Evolutionary conservation across 2,329 filamentous ascomycete species (phyloP), one percentile per base, ranked within the genome.

Genomic region (Xylariaceae sp.): DNA sequence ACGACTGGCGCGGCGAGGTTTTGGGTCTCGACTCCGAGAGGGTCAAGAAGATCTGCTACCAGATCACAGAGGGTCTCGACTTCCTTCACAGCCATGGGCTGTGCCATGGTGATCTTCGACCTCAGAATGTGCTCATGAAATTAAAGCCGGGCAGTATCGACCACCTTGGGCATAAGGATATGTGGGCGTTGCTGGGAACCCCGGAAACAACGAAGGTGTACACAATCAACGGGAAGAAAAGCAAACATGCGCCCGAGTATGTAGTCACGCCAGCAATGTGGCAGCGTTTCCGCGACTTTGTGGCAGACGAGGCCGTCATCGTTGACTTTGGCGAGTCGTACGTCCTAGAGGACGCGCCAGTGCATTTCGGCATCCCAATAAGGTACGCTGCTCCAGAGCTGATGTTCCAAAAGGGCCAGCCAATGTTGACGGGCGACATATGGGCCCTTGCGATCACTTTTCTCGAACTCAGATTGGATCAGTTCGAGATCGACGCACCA

Each of bases 281-380:
- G 59, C 8, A 51, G n/a, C 11, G 48, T 1, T 51, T 62, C 3
- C 18, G 11, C 2, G 13, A 54, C 2, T 52, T 55, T 6, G 17
- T 65, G 3, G 44, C 49, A 7, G 62, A 64, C 42, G 58, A 64
- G 1, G 42, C 63, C 11, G 60, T 56, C 1, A 57, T 66, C 4
- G 57, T 66, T 0, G 65, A 67, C 13, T 67, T 66, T 18, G 65
- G 65, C 4, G 62, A 64, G 37, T 35, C 57, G 0, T 66, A 59
- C 5, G 8, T 15, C 10, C 11, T 51, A 3, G 37, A 35, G 2
- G 30, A 57, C 2, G 62, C 57, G 1, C 51, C 62, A 2, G 35
- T 10, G 1, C 7, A 8, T 0, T 50, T 62, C 1, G 55, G 57
- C 1, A 62, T 64, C 17, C 65, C 65, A 0, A 30, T 0, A 4